A percentile compares a stretch with the other conserved stretches of the same genome.
Conservation (phyloP, 805 yeast species). For the Ogataea siamensis region DNA sequence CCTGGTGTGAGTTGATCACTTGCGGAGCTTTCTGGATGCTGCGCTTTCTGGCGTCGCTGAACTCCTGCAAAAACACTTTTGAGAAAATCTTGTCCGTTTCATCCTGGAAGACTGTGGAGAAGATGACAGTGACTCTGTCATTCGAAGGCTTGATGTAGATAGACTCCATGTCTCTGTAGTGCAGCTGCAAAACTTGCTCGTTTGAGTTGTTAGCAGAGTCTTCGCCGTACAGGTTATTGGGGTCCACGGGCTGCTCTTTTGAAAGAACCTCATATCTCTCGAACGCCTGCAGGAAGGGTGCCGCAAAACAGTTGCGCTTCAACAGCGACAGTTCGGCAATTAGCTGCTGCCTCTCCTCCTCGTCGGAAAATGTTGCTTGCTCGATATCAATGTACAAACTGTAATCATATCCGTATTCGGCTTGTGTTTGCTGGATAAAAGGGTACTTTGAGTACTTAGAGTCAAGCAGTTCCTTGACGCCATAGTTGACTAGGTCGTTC, state of each 20-base stretch:
- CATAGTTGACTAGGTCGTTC: slow-evolving; percentile 67
- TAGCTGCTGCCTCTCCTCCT: slow-evolving; percentile 49
- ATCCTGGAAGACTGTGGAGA: slow-evolving; percentile 91
- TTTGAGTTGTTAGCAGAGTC: slow-evolving; percentile 38
- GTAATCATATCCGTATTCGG: slow-evolving; percentile 81
- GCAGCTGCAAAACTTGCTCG: slow-evolving; percentile 63
- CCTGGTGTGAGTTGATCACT: slow-evolving; percentile 84
- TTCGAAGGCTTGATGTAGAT: slow-evolving; percentile 88
- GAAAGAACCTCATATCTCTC: slow-evolving; percentile 70
- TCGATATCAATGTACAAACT: slow-evolving; percentile 65
- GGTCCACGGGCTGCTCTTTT: slow-evolving; percentile 36
- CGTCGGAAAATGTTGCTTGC: slow-evolving; percentile 27
- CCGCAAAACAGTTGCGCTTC: slow-evolving; percentile 86
- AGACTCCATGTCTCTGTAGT: slow-evolving; percentile 91
- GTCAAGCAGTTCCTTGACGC: slow-evolving; percentile 53
- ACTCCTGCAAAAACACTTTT: slow-evolving; percentile 86
- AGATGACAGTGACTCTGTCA: slow-evolving; percentile 95
- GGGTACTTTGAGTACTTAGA: slow-evolving; percentile 47
- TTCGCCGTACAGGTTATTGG: slow-evolving; percentile 42
- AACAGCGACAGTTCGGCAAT: slow-evolving; percentile 68
- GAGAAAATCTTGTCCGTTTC: slow-evolving; percentile 94
- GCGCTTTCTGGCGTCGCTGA: slow-evolving; percentile 93
- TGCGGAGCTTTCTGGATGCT: slow-evolving; percentile 98
- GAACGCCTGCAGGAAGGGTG: slow-evolving; percentile 89
- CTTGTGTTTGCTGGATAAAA: slow-evolving; percentile 35